phyloP scores from a whole-genome alignment of 305 asterid genomes.

The Fraxinus latifolia region DNA sequence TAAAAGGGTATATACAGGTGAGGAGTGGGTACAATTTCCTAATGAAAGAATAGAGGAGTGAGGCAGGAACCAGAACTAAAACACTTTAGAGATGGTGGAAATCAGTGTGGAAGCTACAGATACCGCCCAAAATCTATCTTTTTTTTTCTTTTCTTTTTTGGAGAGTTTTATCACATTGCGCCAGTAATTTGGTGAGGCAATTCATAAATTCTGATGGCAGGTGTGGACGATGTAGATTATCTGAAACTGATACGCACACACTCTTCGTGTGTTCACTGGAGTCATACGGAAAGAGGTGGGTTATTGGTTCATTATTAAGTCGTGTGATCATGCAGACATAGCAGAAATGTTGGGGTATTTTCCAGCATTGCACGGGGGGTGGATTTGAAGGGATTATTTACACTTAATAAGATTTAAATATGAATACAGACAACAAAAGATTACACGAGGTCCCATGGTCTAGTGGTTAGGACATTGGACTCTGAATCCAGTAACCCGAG shows the following conservation, averaged over 20 bases:
- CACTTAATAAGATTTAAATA: neutral
- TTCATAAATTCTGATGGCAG: neutral
- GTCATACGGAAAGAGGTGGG: neutral
- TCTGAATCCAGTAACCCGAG: constrained; percentile 62
- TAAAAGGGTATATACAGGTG: neutral
- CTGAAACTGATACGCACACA: neutral
- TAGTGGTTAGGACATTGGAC: constrained; percentile 60
- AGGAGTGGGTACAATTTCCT: neutral
- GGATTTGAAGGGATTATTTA: neutral
- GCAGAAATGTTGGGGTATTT: neutral
- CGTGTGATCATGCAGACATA: neutral
- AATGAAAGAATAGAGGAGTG: neutral
- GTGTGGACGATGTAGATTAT: neutral
- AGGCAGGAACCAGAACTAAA: neutral
- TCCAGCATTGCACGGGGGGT: neutral
- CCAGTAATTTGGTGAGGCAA: neutral
- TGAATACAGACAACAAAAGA: neutral
- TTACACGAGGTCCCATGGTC: constrained; percentile 38
- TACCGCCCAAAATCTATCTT: neutral
- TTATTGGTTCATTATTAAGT: neutral
- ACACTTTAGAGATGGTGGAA: neutral
- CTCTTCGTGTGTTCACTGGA: neutral
- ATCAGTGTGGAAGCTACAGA: neutral
- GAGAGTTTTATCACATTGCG: neutral
- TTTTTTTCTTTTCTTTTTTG: no score